phyloP scores from a whole-genome alignment of 257 asterid species.

The Lycium ferocissimum region DNA sequence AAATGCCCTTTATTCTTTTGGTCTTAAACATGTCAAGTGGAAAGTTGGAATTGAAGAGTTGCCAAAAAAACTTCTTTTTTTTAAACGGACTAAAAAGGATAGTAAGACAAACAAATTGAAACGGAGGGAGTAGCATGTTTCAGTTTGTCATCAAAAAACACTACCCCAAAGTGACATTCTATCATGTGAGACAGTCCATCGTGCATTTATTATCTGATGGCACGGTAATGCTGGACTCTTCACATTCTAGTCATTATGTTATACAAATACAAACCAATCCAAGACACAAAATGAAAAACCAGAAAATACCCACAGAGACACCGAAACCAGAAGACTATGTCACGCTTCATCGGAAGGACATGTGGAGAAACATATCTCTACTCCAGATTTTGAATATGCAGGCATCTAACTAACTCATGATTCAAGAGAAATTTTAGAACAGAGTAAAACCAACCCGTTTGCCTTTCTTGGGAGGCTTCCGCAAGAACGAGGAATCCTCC shows the following conservation, averaged over 20 bases:
- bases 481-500: slow-evolving; percentile 65
- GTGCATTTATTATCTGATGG: not conserved
- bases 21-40: too few species aligned
- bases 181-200: not conserved
- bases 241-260: not conserved
- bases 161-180: not conserved
- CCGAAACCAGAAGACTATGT: not conserved
- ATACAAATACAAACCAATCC: not conserved
- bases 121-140: not conserved
- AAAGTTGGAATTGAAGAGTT: too few species aligned
- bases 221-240: not conserved
- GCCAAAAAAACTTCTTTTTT: too few species aligned
- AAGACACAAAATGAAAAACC: not conserved
- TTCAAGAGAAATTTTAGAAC: not conserved
- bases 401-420: slow-evolving; percentile 18
- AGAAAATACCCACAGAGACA: not conserved
- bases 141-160: slow-evolving; percentile 20
- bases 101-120: too few species aligned
- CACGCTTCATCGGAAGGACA: not conserved
- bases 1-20: too few species aligned
- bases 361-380: not conserved
- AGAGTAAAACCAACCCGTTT: slow-evolving; percentile 72
- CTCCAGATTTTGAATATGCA: not conserved
- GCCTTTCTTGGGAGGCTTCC: slow-evolving; percentile 58
- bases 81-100: too few species aligned